Conservation (phyloP, 495 filamentous ascomycete genomes). For the Xylaria palmicola region DNA sequence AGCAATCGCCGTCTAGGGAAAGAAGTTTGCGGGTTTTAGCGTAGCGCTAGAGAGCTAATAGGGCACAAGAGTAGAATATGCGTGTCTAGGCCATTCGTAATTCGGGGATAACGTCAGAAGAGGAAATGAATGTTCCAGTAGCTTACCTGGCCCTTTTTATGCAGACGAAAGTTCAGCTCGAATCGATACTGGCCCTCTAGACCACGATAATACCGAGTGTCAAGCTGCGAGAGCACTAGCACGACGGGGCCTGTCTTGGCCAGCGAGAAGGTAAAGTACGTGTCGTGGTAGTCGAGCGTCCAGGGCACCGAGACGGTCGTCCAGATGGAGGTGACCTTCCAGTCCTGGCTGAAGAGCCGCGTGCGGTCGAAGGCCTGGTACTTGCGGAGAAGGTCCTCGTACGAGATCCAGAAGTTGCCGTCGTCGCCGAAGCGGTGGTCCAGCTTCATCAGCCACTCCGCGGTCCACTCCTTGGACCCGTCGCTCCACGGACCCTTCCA, state of each 20-base stretch:
- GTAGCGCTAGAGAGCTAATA: no score
- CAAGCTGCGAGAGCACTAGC: constrained; percentile 79
- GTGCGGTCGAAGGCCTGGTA: constrained; percentile 84
- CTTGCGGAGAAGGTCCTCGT: constrained; percentile 78
- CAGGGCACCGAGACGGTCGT: constrained; percentile 81
- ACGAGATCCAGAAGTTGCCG: constrained; percentile 69
- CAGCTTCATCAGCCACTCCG: constrained; percentile 79
- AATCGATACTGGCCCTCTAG: constrained; percentile 82
- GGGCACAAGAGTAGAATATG: no score
- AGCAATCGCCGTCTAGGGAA: no score
- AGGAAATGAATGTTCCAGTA: no score
- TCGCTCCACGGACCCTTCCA: constrained; percentile 86
- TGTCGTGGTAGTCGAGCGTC: constrained; percentile 80
- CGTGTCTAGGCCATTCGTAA: no score
- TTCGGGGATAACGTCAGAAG: no score
- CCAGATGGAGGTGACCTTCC: constrained; percentile 84
- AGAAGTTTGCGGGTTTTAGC: no score
- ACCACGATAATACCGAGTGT: constrained; percentile 81
- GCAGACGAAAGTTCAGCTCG: constrained; percentile 74
- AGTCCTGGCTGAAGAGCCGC: constrained; percentile 80
- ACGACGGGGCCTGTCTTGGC: constrained; percentile 67
- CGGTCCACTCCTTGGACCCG: constrained; percentile 88
- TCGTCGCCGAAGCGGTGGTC: constrained; percentile 87
- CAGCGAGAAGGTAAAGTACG: constrained; percentile 73
- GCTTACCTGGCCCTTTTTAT: constrained; percentile 79